Conservation (phyloP, 768 basidiomycete genomes). For the Macrolepiota dolichaula region DNA sequence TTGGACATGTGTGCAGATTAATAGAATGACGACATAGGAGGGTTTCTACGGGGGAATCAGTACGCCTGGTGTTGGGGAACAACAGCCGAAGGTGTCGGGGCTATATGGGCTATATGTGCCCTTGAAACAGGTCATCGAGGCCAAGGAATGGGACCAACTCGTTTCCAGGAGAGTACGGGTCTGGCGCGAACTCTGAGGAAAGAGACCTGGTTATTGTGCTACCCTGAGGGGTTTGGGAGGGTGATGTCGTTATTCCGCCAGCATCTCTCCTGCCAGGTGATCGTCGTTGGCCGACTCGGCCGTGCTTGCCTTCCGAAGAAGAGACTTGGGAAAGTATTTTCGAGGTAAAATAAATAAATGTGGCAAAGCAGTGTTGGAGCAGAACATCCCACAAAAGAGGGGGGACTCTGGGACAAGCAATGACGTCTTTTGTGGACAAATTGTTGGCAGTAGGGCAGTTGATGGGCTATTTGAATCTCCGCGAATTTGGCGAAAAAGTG, state of each 20-base stretch:
- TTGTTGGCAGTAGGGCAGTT: background rate
- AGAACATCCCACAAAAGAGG: background rate
- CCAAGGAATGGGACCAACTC: background rate
- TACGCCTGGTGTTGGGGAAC: background rate
- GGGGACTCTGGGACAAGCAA: background rate
- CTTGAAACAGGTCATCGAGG: background rate
- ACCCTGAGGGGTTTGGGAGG: background rate
- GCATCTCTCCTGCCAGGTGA: background rate
- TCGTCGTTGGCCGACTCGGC: background rate
- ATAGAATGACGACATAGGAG: background rate
- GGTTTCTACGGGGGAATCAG: background rate
- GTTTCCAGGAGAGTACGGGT: background rate
- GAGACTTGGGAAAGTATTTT: background rate
- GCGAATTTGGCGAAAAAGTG: background rate
- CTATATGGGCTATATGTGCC: background rate
- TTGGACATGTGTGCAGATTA: background rate
- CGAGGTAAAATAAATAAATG: background rate
- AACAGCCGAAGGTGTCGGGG: background rate
- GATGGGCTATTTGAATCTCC: background rate
- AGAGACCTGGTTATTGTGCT: background rate
- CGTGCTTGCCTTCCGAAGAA: background rate
- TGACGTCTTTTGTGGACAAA: background rate
- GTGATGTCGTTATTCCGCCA: conserved; percentile 6
- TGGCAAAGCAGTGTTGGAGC: background rate
- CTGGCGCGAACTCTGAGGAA: background rate